Conservation (phyloP, 2,329 filamentous ascomycete genomes). For the Trichoderma hamatum region DNA sequence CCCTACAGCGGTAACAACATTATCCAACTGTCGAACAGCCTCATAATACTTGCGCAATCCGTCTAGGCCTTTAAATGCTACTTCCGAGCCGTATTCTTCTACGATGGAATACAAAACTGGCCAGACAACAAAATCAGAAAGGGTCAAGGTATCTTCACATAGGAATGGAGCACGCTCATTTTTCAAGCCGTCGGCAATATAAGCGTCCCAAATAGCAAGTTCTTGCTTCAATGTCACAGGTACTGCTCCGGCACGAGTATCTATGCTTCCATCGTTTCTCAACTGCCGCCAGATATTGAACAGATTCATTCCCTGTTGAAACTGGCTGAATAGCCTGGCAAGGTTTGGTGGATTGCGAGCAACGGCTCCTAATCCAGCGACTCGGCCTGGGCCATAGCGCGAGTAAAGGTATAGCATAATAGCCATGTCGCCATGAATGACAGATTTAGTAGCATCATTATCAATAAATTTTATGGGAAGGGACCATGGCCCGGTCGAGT, state of each 20-base stretch:
- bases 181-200: slow-evolving; percentile 32
- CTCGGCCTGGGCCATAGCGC: slow-evolving; percentile 46
- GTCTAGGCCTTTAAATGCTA: slow-evolving; percentile 37
- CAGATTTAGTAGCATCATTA: slow-evolving; percentile 53
- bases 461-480: slow-evolving; percentile 56
- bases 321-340: slow-evolving; percentile 44
- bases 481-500: not conserved
- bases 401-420: slow-evolving; percentile 65
- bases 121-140: slow-evolving; percentile 62
- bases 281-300: slow-evolving; percentile 41
- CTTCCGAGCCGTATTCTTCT: slow-evolving; percentile 37
- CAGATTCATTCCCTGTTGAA: slow-evolving; percentile 46
- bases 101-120: slow-evolving; percentile 55
- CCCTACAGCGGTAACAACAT: slow-evolving; percentile 33
- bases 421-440: slow-evolving; percentile 53
- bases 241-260: slow-evolving; percentile 25
- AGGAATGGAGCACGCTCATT: slow-evolving; percentile 46
- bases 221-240: slow-evolving; percentile 37
- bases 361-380: slow-evolving; percentile 30
- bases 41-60: slow-evolving; percentile 45
- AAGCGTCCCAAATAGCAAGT: slow-evolving; percentile 47
- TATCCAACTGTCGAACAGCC: slow-evolving; percentile 33
- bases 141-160: slow-evolving; percentile 44
- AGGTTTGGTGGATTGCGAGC: slow-evolving; percentile 37
- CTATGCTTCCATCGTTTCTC: slow-evolving; percentile 13